A percentile compares a stretch with the other conserved stretches of the same genome.
These are phyloP conservation scores for Pythium folliculosum DNA, from an alignment of 352 stramenopile genomes.

Conservation along the genomic window DNA sequence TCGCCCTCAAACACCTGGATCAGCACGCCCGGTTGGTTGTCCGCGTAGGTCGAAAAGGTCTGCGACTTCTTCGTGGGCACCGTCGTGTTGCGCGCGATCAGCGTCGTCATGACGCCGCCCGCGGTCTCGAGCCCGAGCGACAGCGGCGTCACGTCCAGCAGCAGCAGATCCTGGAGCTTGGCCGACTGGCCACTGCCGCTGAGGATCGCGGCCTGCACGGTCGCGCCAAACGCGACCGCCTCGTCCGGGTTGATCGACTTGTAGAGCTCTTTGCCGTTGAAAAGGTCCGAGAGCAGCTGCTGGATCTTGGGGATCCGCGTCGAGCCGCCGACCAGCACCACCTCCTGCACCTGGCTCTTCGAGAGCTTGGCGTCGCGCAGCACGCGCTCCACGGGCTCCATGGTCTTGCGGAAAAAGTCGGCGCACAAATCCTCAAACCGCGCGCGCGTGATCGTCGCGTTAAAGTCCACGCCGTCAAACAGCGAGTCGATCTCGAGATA, in stretches of 20 bases:
- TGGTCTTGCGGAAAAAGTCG: conserved; percentile 90
- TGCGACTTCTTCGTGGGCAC: conserved; percentile 86
- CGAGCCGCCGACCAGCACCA: conserved; percentile 80
- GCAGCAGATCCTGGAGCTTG: conserved; percentile 83
- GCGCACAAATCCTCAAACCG: conserved; percentile 90
- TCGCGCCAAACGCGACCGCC: conserved; percentile 80
- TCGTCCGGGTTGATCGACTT: conserved; percentile 86
- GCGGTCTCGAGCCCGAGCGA: conserved; percentile 86
- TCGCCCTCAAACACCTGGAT: conserved; percentile 93
- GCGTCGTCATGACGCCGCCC: conserved; percentile 86
- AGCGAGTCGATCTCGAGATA: conserved; percentile 95
- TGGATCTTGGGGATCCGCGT: conserved; percentile 58
- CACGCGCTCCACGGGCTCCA: conserved; percentile 85
- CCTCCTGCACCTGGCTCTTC: conserved; percentile 81
- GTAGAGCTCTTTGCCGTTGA: conserved; percentile 64
- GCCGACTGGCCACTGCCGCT: conserved; percentile 64
- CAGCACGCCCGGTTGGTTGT: conserved; percentile 86
- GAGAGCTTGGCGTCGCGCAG: conserved; percentile 87
- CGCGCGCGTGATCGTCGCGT: conserved; percentile 89
- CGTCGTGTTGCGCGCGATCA: conserved; percentile 89
- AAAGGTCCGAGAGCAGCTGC: conserved; percentile 51
- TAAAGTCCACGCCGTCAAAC: conserved; percentile 94
- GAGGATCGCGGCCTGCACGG: conserved; percentile 67
- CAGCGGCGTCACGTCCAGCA: conserved; percentile 88
- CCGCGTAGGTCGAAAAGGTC: conserved; percentile 87